Conservation (phyloP, 176 grass and related monocot genomes). For the Elaeis guineensis region DNA sequence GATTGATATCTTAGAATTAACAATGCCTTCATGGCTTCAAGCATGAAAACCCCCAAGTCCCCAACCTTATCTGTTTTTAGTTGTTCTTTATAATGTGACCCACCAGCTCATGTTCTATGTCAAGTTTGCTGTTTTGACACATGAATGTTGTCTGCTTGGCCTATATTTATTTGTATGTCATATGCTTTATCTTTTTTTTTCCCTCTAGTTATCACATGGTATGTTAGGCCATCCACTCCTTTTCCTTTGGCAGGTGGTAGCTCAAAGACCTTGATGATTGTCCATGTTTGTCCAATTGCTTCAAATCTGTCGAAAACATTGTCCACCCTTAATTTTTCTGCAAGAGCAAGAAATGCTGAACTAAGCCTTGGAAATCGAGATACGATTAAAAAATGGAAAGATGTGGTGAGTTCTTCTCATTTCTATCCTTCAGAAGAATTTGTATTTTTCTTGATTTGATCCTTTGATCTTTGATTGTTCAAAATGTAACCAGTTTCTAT, state of each 20-base stretch:
- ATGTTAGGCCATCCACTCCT: background rate
- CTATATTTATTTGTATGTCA: too few species aligned
- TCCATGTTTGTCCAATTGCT: constrained; percentile 83
- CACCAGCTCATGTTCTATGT: too few species aligned
- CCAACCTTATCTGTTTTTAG: too few species aligned
- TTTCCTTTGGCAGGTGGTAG: constrained; percentile 51
- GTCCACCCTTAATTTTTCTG: constrained; percentile 74
- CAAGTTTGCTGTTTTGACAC: too few species aligned
- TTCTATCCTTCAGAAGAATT: background rate
- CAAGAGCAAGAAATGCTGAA: constrained; percentile 94
- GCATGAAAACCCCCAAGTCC: too few species aligned
- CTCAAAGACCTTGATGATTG: constrained; percentile 83
- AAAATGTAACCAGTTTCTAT: background rate
- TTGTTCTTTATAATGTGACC: too few species aligned
- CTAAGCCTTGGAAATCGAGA: constrained; percentile 97
- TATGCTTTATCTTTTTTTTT: too few species aligned
- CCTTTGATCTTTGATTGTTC: background rate
- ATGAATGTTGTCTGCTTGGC: too few species aligned
- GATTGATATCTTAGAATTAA: too few species aligned
- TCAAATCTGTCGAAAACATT: constrained; percentile 88
- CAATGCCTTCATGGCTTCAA: too few species aligned
- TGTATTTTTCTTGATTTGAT: too few species aligned
- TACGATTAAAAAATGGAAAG: constrained; percentile 99
- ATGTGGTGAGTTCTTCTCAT: constrained; percentile 61
- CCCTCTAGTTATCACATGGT: background rate